A percentile compares a stretch with the other conserved stretches of the same genome.
Evolutionary conservation across 108 stramenopile genomes (phyloP).

Genomic region (Nannochloropsis gaditana): DNA sequence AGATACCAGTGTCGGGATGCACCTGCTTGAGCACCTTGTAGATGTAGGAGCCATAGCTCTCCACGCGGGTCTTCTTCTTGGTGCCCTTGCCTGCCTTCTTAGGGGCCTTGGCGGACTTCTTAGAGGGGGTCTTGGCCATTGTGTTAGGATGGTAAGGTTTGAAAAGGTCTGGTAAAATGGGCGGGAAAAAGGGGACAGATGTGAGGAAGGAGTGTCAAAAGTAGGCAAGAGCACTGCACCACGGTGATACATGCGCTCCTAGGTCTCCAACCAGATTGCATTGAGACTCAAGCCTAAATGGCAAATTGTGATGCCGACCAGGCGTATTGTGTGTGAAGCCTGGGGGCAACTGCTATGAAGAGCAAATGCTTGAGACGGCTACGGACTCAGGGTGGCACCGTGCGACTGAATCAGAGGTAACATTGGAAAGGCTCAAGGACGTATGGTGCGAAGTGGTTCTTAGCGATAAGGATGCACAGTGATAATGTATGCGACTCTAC

Average conservation of each 20-base stretch:
- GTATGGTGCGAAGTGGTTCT: too few relatives aligned
- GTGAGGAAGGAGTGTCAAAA: background rate
- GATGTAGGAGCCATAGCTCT: constrained; percentile 81
- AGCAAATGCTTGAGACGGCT: too few relatives aligned
- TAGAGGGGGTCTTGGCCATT: constrained; percentile 53
- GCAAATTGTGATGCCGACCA: too few relatives aligned
- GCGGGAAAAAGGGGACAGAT: background rate
- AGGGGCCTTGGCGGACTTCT: constrained; percentile 56
- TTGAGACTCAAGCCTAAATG: too few relatives aligned
- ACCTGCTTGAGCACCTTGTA: constrained; percentile 83
- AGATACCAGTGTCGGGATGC: constrained; percentile 72
- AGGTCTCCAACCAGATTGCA: too few relatives aligned
- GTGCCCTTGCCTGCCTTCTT: constrained; percentile 53
- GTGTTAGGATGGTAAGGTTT: background rate
- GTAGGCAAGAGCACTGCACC: background rate
- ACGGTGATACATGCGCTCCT: background rate
- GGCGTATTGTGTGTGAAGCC: too few relatives aligned
- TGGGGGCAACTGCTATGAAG: too few relatives aligned
- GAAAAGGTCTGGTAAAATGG: background rate
- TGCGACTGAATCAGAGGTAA: too few relatives aligned
- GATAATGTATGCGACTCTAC: too few relatives aligned
- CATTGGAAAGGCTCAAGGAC: too few relatives aligned
- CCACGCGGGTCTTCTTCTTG: constrained; percentile 68
- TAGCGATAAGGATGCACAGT: too few relatives aligned
- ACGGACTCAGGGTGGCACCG: too few relatives aligned